Evolutionary conservation across 129 eudicot species (phyloP), one percentile per base, ranked within the genome.

Genomic region (Apium graveolens): DNA sequence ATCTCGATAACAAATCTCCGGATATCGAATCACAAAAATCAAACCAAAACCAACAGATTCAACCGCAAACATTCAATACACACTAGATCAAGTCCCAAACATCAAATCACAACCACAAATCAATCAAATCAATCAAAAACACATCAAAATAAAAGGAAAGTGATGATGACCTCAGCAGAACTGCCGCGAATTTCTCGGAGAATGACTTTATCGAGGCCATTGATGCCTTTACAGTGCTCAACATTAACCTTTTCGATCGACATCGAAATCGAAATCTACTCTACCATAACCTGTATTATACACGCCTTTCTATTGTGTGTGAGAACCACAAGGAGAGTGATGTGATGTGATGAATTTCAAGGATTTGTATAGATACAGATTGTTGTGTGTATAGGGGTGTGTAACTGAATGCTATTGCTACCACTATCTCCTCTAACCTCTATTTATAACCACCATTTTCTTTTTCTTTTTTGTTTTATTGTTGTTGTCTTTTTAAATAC

Each of bases 121-220:
- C 49, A 12, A 38, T 38, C 41, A 2, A 45, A 45, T 11, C 49
- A 45, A 12, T 45, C 49, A 45, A 45, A 0, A 43, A 9, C 11
- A 11, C 16, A 26, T 4, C 14, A 38, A 29, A 65, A 7, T 14
- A 21, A n/a, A 35, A 1, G 18, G 21, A 21, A 42, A 31, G 20
- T 7, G 29, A n/a, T 21, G 29, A 35, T 74, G 32, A 94, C 98
- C 96, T 94, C 97, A 49, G 81, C 97, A 37, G 92, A 83, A 80
- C 89, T 81, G 79, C 97, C 93, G 55, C 88, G 90, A 73, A 78
- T 57, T 44, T 88, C 94, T 11, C 93, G 92, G 78, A 95, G 92
- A 51, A 90, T 53, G 81, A 95, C 76, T 80, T 91, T 91, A 10
- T 90, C 90, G 72, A 90, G 88, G 84, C 96, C 97, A 87, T 91